Base-by-base conservation (phyloP, 2,329 filamentous ascomycete genomes). In the Canariomyces notabilis region DNA sequence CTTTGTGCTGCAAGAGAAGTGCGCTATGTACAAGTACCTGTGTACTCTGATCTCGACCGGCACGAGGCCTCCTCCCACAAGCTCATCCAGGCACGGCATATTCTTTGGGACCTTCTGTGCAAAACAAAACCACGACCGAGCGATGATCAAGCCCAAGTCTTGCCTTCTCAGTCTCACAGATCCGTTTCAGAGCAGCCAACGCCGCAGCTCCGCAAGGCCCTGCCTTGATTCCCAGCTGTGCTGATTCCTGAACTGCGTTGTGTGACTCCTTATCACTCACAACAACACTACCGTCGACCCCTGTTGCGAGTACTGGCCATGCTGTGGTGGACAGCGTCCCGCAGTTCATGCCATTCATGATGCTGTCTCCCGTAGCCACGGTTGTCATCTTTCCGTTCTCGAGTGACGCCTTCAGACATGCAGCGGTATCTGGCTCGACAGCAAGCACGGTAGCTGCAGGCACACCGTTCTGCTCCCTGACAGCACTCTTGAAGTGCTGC, bases 331-430 rank as follows among this genome's bases (percentile, higher is more conserved):
- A 87, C 0, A 85, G 71, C 0, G 81, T 86, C 0, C 83, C 84
- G 50, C 85, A 89, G 53, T 86, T 80, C 68, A 89, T 77, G 0
- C 85, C 85, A 32, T 75, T 74, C 84, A 89, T 89, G 55, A 87
- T 87, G 0, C 82, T 88, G 2, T 76, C 66, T 0, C 67, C 69
- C 0, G 83, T 87, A 6, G 61, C 48, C 1, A 85, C 71, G 0
- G 74, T 62, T 0, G 68, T 70, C 3, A 73, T 64, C 29, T 71
- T 56, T 0, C 76, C 78, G 0, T 62, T 63, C 15, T 69, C 61
- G 2, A 85, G 61, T 26, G 76, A 80, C 29, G 71, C 69, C 47
- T 71, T 71, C 6, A 86, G 61, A 51, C 77, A 82, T 0, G 79
- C 73, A 0, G 76, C 85, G 0, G 76, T 79, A 15, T 82, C 79